These are phyloP conservation scores for Daldinia caldariorum DNA, from an alignment of 495 filamentous ascomycete species.

Conservation along the genomic window DNA sequence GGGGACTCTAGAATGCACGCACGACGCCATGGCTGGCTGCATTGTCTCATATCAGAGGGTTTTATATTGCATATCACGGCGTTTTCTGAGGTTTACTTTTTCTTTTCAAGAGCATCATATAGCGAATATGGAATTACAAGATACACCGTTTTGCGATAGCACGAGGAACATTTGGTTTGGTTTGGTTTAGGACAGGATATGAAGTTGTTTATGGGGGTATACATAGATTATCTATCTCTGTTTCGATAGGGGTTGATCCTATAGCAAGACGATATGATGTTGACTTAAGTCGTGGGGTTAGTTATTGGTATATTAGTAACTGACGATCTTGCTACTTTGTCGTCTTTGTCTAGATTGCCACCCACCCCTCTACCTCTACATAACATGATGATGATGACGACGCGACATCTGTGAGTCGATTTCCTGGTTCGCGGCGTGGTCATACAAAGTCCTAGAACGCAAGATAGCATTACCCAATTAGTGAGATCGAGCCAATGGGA, in stretches of 20 bases:
- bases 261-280: slow-evolving; percentile 6
- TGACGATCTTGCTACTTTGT: too few species aligned
- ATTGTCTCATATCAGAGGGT: background rate
- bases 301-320: background rate
- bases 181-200: slow-evolving; percentile 10
- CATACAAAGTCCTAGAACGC: slow-evolving; percentile 3
- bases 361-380: background rate
- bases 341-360: background rate
- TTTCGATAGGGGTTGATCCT: background rate
- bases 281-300: background rate
- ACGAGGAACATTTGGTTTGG: slow-evolving; percentile 17
- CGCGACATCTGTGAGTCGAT: background rate
- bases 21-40: background rate
- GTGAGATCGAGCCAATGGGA: slow-evolving; percentile 38
- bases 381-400: too few species aligned
- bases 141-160: slow-evolving; percentile 24
- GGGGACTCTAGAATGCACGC: background rate
- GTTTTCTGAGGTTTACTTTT: slow-evolving; percentile 3
- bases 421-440: background rate
- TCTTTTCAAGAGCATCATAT: slow-evolving; percentile 13
- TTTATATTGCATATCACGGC: slow-evolving; percentile 17
- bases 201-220: slow-evolving; percentile 2
- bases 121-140: slow-evolving; percentile 27
- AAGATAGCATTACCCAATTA: slow-evolving; percentile 23
- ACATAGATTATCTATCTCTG: slow-evolving; percentile 1